Evolutionary conservation across 2,329 filamentous ascomycete species (phyloP).

Genomic region (Colletotrichum sansevieriae): DNA sequence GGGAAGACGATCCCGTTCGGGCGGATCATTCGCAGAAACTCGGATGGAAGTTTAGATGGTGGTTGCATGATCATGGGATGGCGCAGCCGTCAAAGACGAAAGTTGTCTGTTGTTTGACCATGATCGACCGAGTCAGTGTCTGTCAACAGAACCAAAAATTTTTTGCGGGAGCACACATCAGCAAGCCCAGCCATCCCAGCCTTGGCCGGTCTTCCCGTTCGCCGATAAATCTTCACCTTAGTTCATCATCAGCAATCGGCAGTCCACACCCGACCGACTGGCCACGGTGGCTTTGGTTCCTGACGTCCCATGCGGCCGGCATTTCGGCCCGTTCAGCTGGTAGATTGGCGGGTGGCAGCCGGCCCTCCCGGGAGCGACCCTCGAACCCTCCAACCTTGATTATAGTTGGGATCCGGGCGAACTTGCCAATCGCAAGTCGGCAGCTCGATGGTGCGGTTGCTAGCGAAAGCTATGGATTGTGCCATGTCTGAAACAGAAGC

Average conservation of each 20-base stretch:
- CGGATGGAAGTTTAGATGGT: conserved; percentile 33
- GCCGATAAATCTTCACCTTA: conserved; percentile 10
- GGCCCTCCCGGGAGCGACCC: conserved; percentile 23
- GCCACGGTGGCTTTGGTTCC: conserved; percentile 12
- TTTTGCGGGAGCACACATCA: too few species aligned
- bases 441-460: conserved; percentile 21
- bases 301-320: conserved; percentile 22
- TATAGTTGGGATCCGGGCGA: conserved; percentile 26
- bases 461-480: conserved; percentile 15
- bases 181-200: too few species aligned
- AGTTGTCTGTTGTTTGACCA: conserved; percentile 21
- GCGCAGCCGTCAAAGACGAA: conserved; percentile 30
- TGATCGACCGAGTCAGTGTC: conserved; percentile 22
- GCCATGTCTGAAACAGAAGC: conserved; percentile 39
- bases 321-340: conserved; percentile 19
- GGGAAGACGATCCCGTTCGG: conserved; percentile 39
- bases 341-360: conserved; percentile 28
- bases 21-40: conserved; percentile 32
- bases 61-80: conserved; percentile 31
- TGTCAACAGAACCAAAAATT: conserved; percentile 22
- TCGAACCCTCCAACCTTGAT: conserved; percentile 26
- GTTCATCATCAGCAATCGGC: conserved; percentile 10
- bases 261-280: background rate
- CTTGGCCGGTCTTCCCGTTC: background rate
- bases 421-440: conserved; percentile 29